Base-by-base conservation (phyloP, 352 stramenopile genomes). In the Pythium monospermum region DNA sequence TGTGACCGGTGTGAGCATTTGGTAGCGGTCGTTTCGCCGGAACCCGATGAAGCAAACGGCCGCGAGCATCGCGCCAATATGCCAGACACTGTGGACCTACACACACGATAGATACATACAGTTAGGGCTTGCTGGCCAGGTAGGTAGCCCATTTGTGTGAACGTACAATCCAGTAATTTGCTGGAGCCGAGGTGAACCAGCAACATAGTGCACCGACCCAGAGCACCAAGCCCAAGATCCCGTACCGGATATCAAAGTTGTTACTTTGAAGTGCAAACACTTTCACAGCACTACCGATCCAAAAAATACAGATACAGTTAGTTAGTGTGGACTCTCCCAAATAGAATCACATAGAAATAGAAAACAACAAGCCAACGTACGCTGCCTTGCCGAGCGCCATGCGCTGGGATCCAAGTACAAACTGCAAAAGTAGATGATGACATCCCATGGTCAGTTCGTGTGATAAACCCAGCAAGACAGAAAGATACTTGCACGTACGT, bases 151-250 rank as follows among this genome's bases (percentile, higher is more conserved):
- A 39, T 12, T 1, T 4, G 2, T n/a, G n/a, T n/a, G n/a, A 10
- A 59, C 59, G 27, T 59, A 73, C 64, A 27, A 76, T 28, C 67
- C 64, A 73, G 49, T 73, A 76, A 49, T 62, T 66, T 23, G 51
- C 52, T 11, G 55, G 50, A 2, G 55, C 62, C 7, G 63, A 66
- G 11, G 49, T 48, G 52, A 76, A 71, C 53, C 64, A 73, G 45
- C 59, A 76, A 18, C 43, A 30, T n/a, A 76, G 53, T 7, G 64
- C 64, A 6, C 25, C 26, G n/a, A 59, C 43, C 64, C 64, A 76
- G 2, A 73, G 49, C 2, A 48, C 53, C 2, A 59, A 19, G 1
- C 67, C 67, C 3, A 73, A n/a, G 7, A 67, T 16, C 6, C 62
- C 66, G 39, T 48, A 63, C 39, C 63, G 62, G 19, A 23, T 53